These are phyloP conservation scores for Puccinia polysora DNA, from an alignment of 1,284 basidiomycete genomes.

Conservation along the genomic window DNA sequence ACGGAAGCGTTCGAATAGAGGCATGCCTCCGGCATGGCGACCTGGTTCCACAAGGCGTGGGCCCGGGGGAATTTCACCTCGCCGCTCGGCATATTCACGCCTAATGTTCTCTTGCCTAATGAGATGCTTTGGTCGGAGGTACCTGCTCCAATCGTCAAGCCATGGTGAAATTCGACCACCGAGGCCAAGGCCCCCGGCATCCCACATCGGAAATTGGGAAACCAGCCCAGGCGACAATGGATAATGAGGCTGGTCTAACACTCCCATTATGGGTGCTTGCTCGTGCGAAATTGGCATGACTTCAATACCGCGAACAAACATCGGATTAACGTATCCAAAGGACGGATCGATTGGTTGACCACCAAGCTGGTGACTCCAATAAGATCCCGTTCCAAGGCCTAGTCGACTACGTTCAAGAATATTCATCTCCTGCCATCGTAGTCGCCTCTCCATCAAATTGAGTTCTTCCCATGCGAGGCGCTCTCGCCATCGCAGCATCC, in stretches of 20 bases:
- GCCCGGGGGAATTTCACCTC: slow-evolving; percentile 38
- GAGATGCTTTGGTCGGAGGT: slow-evolving; percentile 7
- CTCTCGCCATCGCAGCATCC: slow-evolving; percentile 35
- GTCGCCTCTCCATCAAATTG: slow-evolving; percentile 2
- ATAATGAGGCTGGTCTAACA: slow-evolving; percentile 32
- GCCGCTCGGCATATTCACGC: slow-evolving; percentile 33
- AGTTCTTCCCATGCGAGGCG: slow-evolving; percentile 42
- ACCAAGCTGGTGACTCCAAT: slow-evolving; percentile 29
- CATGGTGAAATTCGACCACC: slow-evolving; percentile 38
- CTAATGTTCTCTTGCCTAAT: slow-evolving; percentile 21
- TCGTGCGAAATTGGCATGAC: too few species aligned
- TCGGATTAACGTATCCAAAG: slow-evolving; percentile 25
- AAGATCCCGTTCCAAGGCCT: slow-evolving; percentile 35
- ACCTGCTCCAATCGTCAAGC: background rate
- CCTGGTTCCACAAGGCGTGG: slow-evolving; percentile 21
- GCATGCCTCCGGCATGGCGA: too few species aligned
- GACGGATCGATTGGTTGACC: slow-evolving; percentile 26
- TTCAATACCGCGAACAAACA: too few species aligned
- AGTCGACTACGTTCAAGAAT: slow-evolving; percentile 23
- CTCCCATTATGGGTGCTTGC: slow-evolving; percentile 25
- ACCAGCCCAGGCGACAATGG: slow-evolving; percentile 16
- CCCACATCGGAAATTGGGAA: slow-evolving; percentile 40
- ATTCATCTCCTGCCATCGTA: slow-evolving; percentile 33
- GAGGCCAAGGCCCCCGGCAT: slow-evolving; percentile 34
- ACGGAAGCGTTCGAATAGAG: too few species aligned